Base-by-base conservation (phyloP, 495 filamentous ascomycete species). In the Daldinia caldariorum region DNA sequence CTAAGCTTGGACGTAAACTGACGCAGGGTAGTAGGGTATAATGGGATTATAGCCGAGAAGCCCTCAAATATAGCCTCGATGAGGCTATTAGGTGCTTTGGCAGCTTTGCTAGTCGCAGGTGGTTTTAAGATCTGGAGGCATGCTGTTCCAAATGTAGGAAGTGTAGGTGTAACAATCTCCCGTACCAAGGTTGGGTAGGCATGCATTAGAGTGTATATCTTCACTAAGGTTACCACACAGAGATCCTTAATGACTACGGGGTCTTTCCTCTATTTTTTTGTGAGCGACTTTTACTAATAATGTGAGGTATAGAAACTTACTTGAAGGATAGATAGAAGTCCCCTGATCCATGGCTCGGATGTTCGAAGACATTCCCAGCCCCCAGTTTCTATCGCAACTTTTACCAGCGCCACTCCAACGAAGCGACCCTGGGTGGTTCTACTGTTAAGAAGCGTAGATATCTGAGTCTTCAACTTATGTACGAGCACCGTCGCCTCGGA, bases 101-200 rank as follows among this genome's bases (percentile, higher is more conserved):
- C 59, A 5, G 74, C 70, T 67, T 80, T 83, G 78, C 74, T 84
- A 58, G 77, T 77, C 2, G 72, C 66, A 10, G 81, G 79, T 2
- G 80, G 79, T 39, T 87, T 87, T 57, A 91, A 79, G 26, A 92
- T 79, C 73, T 90, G 89, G 20, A 97, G 78, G 58, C 91, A 93
- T 6, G 89, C 83, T 9, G 87, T 88, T 58, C 92, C 84, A 69
- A 93, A 96, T 5, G 83, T 81, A 14, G 91, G 88, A 13, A 97
- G 82, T 16, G 88, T 90, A 9, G 94, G 94, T 3, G 93, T 96
- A 1, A 92, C 93, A 67, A 96, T 91, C 75, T 97, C 93, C 70
- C 93, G 84, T n/a, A 94, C 83, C 22, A 97, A 83, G 16, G 91
- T 93, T 41, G 89, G 91, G 79, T 93, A 91, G 56, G 88, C 87